Conservation (phyloP, 768 basidiomycete species). For the Termitomyces eurrhizus region DNA sequence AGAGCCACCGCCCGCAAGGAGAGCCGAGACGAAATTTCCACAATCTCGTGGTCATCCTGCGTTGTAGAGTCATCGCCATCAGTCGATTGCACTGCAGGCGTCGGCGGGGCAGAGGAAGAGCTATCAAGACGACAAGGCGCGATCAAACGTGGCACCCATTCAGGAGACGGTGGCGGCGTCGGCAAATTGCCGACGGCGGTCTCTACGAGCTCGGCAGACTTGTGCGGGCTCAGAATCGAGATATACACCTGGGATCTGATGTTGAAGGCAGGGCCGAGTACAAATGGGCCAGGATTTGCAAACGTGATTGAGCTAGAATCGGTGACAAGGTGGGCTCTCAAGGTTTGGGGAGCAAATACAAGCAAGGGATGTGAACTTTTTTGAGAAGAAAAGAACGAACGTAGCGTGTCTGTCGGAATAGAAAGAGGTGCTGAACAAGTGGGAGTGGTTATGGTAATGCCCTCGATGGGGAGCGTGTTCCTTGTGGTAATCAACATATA, state of each 20-base stretch:
- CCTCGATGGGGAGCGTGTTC: constrained; percentile 8
- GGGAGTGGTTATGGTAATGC: background rate
- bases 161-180: constrained; percentile 36
- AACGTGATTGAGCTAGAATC: constrained; percentile 1
- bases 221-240: constrained; percentile 30
- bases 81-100: background rate
- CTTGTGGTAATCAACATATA: constrained; percentile 4
- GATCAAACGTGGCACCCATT: constrained; percentile 15
- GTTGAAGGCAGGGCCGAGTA: constrained; percentile 23
- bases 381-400: constrained; percentile 6
- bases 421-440: background rate
- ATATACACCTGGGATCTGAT: constrained; percentile 23
- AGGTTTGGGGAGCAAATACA: constrained; percentile 17
- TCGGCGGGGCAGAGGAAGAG: background rate
- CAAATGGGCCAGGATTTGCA: constrained; percentile 14
- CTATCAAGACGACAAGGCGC: background rate
- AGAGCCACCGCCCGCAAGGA: background rate
- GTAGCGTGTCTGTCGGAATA: constrained; percentile 7
- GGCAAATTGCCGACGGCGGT: constrained; percentile 21
- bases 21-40: background rate
- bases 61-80: background rate
- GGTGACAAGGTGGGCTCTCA: constrained; percentile 12
- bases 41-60: background rate
- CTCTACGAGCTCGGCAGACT: constrained; percentile 13
- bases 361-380: constrained; percentile 6